Base-by-base conservation (phyloP, 208 protist genomes). In the Leishmania aethiopica region DNA sequence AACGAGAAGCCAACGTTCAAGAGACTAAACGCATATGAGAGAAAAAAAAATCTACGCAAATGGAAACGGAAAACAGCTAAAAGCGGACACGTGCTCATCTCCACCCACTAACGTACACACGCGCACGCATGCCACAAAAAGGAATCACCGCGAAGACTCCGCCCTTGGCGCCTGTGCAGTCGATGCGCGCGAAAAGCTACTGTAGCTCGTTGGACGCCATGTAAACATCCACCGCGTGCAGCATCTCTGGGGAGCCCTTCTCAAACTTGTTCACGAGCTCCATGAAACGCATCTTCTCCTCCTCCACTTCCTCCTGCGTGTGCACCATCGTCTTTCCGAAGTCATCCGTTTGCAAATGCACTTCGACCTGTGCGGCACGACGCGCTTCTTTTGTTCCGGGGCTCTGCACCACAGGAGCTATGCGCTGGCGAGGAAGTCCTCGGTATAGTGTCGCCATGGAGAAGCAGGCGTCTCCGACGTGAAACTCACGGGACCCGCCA, bases 381-480 rank as follows among this genome's bases (percentile, higher is more conserved):
- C 79, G 79, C 59, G 91, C 94, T 79, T 95, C 88, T 59, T 89
- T 90, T 45, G 91, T 92, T 42, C 94, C 94, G 8, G 94, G 92
- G 78, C 92, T 92, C 75, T 97, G 94, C 35, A 90, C 92, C 7
- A 97, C 88, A 42, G 92, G 88, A n/a, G 92, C 94, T 53, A 91
- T 92, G 77, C 94, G 91, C 64, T 90, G 87, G n/a, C 92, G 88
- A 55, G 92, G 84, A 55, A 97, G 84, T 15, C 94, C 94, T 51
- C 92, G 88, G 74, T 92, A 87, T 3, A 97, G 87, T 13, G 92
- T 95, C 25, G 92, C 91, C 92, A 97, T 96, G 42, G 94, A 93
- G 80, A 97, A 97, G 75, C 89, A 95, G 8, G 88, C 92, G 83
- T 97, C 94, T 62, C 94, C 94, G 64, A 97, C 88, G 85, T 97